Conservation (phyloP, 2,329 filamentous ascomycete species). For the Arthrinium puccinioides region DNA sequence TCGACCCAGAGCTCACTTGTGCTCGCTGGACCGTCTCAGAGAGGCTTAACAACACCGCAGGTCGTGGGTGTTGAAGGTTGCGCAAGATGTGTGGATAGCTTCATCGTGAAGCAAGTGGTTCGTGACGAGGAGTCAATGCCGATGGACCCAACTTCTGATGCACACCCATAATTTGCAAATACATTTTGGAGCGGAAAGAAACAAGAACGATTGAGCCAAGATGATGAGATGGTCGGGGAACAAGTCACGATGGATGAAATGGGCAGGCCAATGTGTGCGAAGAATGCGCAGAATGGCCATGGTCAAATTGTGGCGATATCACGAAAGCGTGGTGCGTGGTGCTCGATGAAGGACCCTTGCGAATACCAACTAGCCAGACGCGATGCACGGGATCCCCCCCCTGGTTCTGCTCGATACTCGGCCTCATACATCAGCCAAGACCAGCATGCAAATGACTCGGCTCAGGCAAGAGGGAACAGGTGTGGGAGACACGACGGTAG, state of each 20-base stretch:
- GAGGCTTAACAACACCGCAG: too few relatives aligned
- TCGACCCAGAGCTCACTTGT: too few relatives aligned
- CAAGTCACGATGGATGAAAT: too few relatives aligned
- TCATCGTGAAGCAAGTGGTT: conserved; percentile 12
- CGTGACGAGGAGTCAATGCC: too few relatives aligned
- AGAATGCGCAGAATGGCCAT: too few relatives aligned
- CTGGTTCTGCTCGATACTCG: too few relatives aligned
- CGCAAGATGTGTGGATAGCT: conserved; percentile 21
- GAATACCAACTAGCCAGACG: conserved; percentile 11
- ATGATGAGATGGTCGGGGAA: neutral
- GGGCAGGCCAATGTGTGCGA: too few relatives aligned
- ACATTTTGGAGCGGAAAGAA: neutral
- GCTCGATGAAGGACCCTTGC: conserved; percentile 1
- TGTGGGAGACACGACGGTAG: conserved; percentile 14
- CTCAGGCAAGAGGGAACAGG: conserved; percentile 16
- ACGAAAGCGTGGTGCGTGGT: conserved; percentile 3
- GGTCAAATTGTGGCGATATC: conserved; percentile 11
- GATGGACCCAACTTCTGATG: too few relatives aligned
- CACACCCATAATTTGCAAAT: too few relatives aligned
- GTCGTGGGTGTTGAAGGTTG: conserved; percentile 8
- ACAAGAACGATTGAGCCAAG: neutral
- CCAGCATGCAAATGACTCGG: conserved; percentile 20
- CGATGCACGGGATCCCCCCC: conserved; percentile 6
- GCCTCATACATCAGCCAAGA: too few relatives aligned
- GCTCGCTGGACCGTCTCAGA: too few relatives aligned